Evolutionary conservation across 225 moss, liverwort and hornwort species (phyloP), one percentile per base, ranked within the genome.

Genomic region (Physcomitrellopsis africana): DNA sequence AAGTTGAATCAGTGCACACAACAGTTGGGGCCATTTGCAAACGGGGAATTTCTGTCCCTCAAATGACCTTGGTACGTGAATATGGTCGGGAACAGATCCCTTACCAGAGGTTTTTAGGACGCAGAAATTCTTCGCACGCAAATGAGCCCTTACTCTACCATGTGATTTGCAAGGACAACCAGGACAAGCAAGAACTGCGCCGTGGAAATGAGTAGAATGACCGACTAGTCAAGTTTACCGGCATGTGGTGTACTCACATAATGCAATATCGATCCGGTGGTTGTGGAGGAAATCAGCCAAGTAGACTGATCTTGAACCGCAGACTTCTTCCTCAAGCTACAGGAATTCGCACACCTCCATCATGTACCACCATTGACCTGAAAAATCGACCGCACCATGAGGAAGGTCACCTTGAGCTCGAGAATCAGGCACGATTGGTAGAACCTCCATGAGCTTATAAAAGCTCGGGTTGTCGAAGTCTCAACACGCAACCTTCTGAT

Each of bases 211-310:
- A 24, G 41, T 1, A 56, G 67, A 17, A 51, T 4, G 46, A 24
- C 47, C 0, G 43, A 55, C 19, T n/a, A 22, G 76, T 81, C 77
- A 80, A 73, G 52, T 23, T 76, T 13, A 2, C 54, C 16, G 59
- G 70, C 65, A 48, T 60, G 56, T 81, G 84, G 80, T 57, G 84
- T 81, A 37, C 32, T 37, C 74, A 81, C 70, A 11, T 81, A 80
- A 67, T 70, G 81, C 62, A 74, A 74, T 65, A n/a, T 44, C 49
- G 26, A 70, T 77, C 61, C 61, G 56, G 77, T 71, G 17, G 84
- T 54, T 77, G 60, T 41, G 18, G 5, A 69, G 16, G 41, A 77
- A 60, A 77, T 65, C 54, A 54, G 46, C 8, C 54, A 42, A 13
- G 26, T 32, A 20, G 9, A 59, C 29, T 11, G 59, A 67, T 55